Base-by-base conservation (phyloP, 2,329 filamentous ascomycete genomes). In the Fusarium avenaceum region DNA sequence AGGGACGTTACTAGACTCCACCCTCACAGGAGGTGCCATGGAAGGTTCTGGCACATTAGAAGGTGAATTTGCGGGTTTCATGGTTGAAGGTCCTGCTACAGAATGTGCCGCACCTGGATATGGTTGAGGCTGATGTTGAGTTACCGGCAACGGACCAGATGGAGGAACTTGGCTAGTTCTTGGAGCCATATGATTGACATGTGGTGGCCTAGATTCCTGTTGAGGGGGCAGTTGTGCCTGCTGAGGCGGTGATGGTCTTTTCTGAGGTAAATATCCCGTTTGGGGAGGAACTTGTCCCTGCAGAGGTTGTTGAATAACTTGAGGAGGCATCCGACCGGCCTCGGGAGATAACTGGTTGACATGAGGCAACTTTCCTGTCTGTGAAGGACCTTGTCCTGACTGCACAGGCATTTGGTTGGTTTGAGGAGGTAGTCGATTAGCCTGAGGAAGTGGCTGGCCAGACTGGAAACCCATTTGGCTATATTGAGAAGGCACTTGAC, bases 141-240 rank as follows among this genome's bases (percentile, higher is more conserved):
- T 17, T 22, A 10, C 51, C 15, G 33, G n/a, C 32, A 19, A 13
- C 22, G 53, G n/a, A n/a, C n/a, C 15, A 2, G 42, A 17, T 11
- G 14, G 39, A 33, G 57, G 49, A 38, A 10, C 33, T 40, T 67
- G 47, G 5, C 22, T 15, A 42, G 38, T 17, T 17, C 14, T 30
- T 13, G 48, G 30, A 17, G 17, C 32, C 40, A 30, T 42, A 17
- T 52, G 40, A 8, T 42, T 19, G 6, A 28, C n/a, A 13, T 50
- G 52, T 9, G 33, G 20, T 38, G 43, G 39, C 13, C 22, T 8
- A 6, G 52, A 40, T 7, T 28, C 39, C 22, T 42, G 46, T 28
- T 54, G 63, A 13, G 26, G 19, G 15, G 38, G 35, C 9, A 43
- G 26, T 19, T 60, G 55, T 6, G 24, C 48, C 11, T 64, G 47